Evolutionary conservation across 805 yeast genomes (phyloP), one percentile per base, ranked within the genome.

Genomic region (Metschnikowia lochheadii): DNA sequence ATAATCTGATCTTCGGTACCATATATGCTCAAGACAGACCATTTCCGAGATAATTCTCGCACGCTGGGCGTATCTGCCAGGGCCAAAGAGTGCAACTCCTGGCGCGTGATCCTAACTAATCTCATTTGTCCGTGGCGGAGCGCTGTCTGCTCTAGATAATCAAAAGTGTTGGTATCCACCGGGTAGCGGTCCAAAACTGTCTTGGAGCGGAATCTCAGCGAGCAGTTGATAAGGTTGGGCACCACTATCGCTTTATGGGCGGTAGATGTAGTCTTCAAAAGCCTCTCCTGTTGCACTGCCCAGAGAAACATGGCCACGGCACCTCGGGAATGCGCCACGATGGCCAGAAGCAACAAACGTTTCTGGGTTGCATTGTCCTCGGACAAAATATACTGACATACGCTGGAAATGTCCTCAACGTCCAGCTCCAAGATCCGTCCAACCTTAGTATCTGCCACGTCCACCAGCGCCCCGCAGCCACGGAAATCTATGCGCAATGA

Each of bases 271-370:
- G 58, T 49, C 2, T 65, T 66, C 13, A 66, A 49, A 23, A 72
- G 67, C 11, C 55, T 40, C 52, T 77, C 75, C 50, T 79, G 80
- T 36, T 66, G 50, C 33, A 79, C 52, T 3, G 85, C 84, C 87
- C 91, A 91, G 49, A 79, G 69, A 59, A 88, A 83, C 83, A 84
- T 81, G 5, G 91, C 84, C 26, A 86, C 77, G 3, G 81, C 76
- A 8, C 96, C 97, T 51, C 97, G 73, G 0, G 96, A 88, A 65
- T 91, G 97, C 3, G 82, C 85, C 31, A 87, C 77, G 4, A 90
- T 70, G 1, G 87, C 71, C 48, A 79, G 78, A 18, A 87, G 65
- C 3, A 77, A 65, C 48, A 82, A 71, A 43, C 68, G 64, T 7
- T 68, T 66, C 2, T 75, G 77, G 44, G 76, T 55, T 10, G 76